Percentiles rank a stretch among this genome's conserved stretches.
Conservation (phyloP, 768 basidiomycete species). For the Phylloporus arenicola region DNA sequence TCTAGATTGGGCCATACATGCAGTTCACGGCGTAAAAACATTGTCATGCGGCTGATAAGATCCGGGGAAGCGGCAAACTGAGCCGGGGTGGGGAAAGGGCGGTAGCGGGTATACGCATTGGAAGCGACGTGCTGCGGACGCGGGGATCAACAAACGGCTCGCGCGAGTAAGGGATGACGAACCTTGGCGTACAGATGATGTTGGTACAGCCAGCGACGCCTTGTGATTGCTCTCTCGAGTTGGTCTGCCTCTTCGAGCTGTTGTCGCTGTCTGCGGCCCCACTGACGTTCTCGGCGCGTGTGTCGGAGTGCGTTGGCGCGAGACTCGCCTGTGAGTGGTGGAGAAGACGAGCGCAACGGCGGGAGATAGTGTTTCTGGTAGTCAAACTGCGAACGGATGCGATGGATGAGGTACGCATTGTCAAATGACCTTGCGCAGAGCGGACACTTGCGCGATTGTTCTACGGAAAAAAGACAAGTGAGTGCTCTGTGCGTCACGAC, state of each 20-base stretch:
- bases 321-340: conserved; percentile 28
- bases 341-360: conserved; percentile 52
- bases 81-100: conserved; percentile 83
- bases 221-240: conserved; percentile 67
- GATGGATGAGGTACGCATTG: conserved; percentile 69
- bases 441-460: conserved; percentile 75
- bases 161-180: too few species aligned
- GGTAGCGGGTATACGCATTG: conserved; percentile 78
- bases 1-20: conserved; percentile 87
- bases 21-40: conserved; percentile 80
- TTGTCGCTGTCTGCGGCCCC: conserved; percentile 50
- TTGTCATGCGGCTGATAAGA: conserved; percentile 67
- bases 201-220: conserved; percentile 75
- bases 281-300: conserved; percentile 41
- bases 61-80: conserved; percentile 78
- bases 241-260: conserved; percentile 58
- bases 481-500: not conserved
- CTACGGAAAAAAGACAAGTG: conserved; percentile 29
- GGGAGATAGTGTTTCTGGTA: conserved; percentile 76
- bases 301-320: conserved; percentile 26
- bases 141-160: not conserved
- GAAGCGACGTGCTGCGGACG: conserved; percentile 80
- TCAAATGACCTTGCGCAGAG: conserved; percentile 66
- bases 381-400: conserved; percentile 70
- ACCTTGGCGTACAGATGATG: conserved; percentile 85